Conservation (phyloP, 2,329 filamentous ascomycete species). For the Rhinocladiella mackenziei region DNA sequence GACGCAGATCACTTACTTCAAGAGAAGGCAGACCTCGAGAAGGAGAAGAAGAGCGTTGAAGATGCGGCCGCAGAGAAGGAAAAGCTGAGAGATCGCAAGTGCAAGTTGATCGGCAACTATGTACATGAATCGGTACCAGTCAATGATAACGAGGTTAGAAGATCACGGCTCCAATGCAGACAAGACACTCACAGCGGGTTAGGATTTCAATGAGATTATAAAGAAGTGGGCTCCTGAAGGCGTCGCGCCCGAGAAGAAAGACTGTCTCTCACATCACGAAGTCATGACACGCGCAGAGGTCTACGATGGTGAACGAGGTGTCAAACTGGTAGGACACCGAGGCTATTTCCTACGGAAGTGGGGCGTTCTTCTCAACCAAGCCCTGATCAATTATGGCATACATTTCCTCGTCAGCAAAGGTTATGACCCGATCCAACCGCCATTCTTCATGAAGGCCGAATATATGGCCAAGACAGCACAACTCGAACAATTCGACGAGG, state of each 20-base stretch:
- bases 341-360: slow-evolving; percentile 90
- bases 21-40: slow-evolving; percentile 72
- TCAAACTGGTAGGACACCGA: slow-evolving; percentile 90
- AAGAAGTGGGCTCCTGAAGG: slow-evolving; percentile 78
- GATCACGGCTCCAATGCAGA: not conserved
- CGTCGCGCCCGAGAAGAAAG: slow-evolving; percentile 67
- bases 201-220: slow-evolving; percentile 74
- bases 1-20: slow-evolving; percentile 74
- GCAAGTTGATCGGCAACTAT: slow-evolving; percentile 81
- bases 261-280: slow-evolving; percentile 87
- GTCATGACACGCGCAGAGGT: slow-evolving; percentile 83
- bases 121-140: slow-evolving; percentile 85
- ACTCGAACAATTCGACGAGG: slow-evolving; percentile 94
- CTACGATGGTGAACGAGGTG: slow-evolving; percentile 87
- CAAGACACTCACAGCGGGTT: slow-evolving; percentile 27
- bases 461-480: slow-evolving; percentile 98
- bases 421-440: slow-evolving; percentile 78
- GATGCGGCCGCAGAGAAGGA: slow-evolving; percentile 74
- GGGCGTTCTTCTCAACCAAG: slow-evolving; percentile 87
- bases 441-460: slow-evolving; percentile 91
- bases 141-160: slow-evolving; percentile 68
- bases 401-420: slow-evolving; percentile 80
- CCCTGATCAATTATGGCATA: slow-evolving; percentile 89
- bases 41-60: slow-evolving; percentile 75
- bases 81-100: slow-evolving; percentile 66